Conservation (phyloP, 768 basidiomycete genomes). For the Astraeus odoratus region DNA sequence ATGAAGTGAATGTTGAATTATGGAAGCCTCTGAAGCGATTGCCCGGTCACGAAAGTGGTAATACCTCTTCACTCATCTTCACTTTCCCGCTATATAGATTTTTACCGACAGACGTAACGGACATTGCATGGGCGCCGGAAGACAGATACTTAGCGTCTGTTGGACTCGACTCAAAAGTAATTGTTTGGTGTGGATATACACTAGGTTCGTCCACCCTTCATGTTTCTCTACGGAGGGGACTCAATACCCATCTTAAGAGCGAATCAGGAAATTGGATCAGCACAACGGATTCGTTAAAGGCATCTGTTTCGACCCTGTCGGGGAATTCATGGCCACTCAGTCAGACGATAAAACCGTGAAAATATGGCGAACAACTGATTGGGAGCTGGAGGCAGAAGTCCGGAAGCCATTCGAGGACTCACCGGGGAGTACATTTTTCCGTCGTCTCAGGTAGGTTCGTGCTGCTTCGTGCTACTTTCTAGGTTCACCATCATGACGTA, state of each 20-base stretch:
- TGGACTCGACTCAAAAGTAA: slow-evolving; percentile 83
- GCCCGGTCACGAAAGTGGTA: slow-evolving; percentile 92
- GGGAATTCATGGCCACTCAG: slow-evolving; percentile 95
- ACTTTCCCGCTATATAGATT: slow-evolving; percentile 6
- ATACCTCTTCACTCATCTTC: slow-evolving; percentile 16
- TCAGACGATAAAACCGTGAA: slow-evolving; percentile 96
- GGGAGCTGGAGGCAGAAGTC: slow-evolving; percentile 80
- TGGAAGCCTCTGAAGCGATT: slow-evolving; percentile 94
- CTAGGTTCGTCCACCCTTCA: slow-evolving; percentile 49
- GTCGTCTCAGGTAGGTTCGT: slow-evolving; percentile 65
- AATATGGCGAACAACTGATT: slow-evolving; percentile 93
- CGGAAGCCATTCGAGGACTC: slow-evolving; percentile 90
- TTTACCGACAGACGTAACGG: slow-evolving; percentile 72
- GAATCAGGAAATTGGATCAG: slow-evolving; percentile 72
- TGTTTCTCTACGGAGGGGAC: background rate
- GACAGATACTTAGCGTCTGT: slow-evolving; percentile 92
- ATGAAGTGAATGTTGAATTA: slow-evolving; percentile 93
- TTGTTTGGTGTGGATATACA: slow-evolving; percentile 92
- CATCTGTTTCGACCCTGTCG: slow-evolving; percentile 98
- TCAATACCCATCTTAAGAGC: slow-evolving; percentile 42
- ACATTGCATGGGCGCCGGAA: slow-evolving; percentile 91
- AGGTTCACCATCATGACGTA: slow-evolving; percentile 24
- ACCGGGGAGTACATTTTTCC: slow-evolving; percentile 91
- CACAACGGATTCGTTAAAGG: slow-evolving; percentile 98
- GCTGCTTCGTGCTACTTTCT: background rate